A percentile compares a stretch with the other conserved stretches of the same genome.
Evolutionary conservation across 1,139 yeast genomes (phyloP).

Genomic region (Pichia sp.): DNA sequence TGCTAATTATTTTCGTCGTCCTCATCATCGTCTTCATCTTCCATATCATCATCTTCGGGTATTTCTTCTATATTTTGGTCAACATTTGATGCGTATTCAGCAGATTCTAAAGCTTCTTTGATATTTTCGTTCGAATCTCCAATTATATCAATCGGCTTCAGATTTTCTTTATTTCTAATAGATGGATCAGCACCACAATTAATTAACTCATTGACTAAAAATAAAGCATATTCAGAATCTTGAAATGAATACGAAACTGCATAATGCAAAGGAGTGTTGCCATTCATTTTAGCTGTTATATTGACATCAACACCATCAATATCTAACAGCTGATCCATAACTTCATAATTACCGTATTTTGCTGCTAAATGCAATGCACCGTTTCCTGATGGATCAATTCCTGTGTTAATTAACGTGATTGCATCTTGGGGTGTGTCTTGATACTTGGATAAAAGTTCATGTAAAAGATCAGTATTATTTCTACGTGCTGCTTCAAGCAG

Average conservation of each 20-base stretch:
- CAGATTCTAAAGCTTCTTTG: slow-evolving; percentile 63
- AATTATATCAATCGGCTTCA: slow-evolving; percentile 65
- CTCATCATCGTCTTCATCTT: slow-evolving; percentile 23
- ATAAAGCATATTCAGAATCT: slow-evolving; percentile 83
- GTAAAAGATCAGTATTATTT: slow-evolving; percentile 73
- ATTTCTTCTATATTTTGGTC: slow-evolving; percentile 19
- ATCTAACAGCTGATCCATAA: slow-evolving; percentile 74
- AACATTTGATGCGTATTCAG: slow-evolving; percentile 44
- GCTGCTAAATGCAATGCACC: slow-evolving; percentile 80
- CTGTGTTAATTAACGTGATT: slow-evolving; percentile 57
- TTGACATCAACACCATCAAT: slow-evolving; percentile 89
- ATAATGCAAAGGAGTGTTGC: slow-evolving; percentile 84
- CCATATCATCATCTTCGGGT: slow-evolving; percentile 18
- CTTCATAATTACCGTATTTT: slow-evolving; percentile 76
- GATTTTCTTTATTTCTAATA: slow-evolving; percentile 49
- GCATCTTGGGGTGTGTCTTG: slow-evolving; percentile 42
- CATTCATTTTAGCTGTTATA: slow-evolving; percentile 61
- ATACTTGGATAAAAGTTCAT: slow-evolving; percentile 44
- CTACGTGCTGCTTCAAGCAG: slow-evolving; percentile 82
- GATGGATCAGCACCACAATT: slow-evolving; percentile 90
- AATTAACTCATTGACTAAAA: slow-evolving; percentile 69
- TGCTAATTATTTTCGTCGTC: not conserved
- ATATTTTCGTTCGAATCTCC: slow-evolving; percentile 46
- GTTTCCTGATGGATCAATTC: slow-evolving; percentile 78
- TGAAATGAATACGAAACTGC: slow-evolving; percentile 70